These are phyloP conservation scores for Parietaria judaica DNA, from an alignment of 306 rosid species.

Conservation along the genomic window DNA sequence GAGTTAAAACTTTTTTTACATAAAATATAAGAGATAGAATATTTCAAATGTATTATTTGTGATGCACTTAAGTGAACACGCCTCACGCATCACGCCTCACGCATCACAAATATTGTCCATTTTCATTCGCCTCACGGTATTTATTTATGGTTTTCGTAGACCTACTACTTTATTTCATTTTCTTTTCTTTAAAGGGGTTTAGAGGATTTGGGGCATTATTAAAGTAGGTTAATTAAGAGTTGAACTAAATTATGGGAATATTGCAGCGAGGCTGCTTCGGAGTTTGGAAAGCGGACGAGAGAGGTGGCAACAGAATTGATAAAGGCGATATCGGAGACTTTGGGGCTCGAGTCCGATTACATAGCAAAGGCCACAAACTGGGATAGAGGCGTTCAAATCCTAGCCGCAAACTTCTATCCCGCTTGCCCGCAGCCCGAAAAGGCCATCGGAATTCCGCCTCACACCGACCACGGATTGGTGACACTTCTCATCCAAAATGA, in stretches of 20 bases:
- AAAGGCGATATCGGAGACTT: conserved; percentile 41
- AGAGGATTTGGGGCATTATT: no score
- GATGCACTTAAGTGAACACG: no score
- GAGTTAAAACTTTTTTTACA: no score
- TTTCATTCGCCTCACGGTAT: no score
- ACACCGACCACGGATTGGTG: conserved; percentile 59
- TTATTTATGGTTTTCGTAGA: no score
- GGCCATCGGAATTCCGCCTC: conserved; percentile 62
- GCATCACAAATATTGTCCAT: no score
- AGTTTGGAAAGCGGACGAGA: conserved; percentile 13
- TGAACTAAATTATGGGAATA: background rate
- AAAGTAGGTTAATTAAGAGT: background rate
- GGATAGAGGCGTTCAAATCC: conserved; percentile 31
- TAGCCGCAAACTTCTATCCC: conserved; percentile 43
- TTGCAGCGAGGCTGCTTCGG: conserved; percentile 10
- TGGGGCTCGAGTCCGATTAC: conserved; percentile 36
- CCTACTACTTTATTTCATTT: no score
- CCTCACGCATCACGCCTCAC: no score
- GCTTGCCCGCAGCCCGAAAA: conserved; percentile 60
- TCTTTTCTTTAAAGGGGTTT: no score
- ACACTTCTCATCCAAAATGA: conserved; percentile 50
- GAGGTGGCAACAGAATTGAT: conserved; percentile 26
- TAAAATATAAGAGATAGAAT: no score
- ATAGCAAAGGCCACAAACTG: conserved; percentile 27
- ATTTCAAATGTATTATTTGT: no score